Base-by-base conservation (phyloP, 2,329 filamentous ascomycete species). In the Exophiala viscosa region DNA sequence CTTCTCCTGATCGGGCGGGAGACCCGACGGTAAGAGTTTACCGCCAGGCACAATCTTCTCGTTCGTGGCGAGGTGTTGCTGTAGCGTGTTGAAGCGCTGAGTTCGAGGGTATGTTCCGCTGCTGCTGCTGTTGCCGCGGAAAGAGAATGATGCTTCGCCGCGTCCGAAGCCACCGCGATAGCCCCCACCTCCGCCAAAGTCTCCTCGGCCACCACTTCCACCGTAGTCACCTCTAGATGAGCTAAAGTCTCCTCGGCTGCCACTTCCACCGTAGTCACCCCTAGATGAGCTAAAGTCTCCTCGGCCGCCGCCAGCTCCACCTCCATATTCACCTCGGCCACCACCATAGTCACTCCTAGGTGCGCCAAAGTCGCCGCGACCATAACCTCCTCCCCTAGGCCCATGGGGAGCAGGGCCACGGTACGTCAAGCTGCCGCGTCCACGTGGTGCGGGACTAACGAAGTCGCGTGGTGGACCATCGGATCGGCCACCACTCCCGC, bases 11-110 rank as follows among this genome's bases (percentile, higher is more conserved):
- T 64, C 62, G 4, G 66, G 58, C 51, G 75, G 72, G 5, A 75
- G 55, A 10, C 62, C 60, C 0, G 67, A 69, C 6, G 71, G 67
- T 2, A 73, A 57, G 13, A 68, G 48, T 56, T 70, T 70, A 5
- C 75, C 75, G 18, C 73, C 74, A 0, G 72, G 68, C 3, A 76
- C 60, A 23, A 76, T 62, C 46, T 62, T 62, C 41, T 64, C 62
- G 20, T 50, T 64, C 4, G 64, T 63, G 38, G 63, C 61, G 15
- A 75, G 62, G 4, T 71, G 66, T 10, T 68, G 64, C 46, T 60
- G 58, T 3, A 57, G 45, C 13, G 68, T 73, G 23, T 66, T 66
- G 55, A 69, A 67, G 52, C 68, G 71, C 46, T 72, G 69, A 2
- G 66, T 65, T 17, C 71, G 68, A 10, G 72, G 64, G 50, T 71